These are phyloP conservation scores for Cyanidium caldarium DNA, from an alignment of 23 red algal species.

Conservation along the genomic window DNA sequence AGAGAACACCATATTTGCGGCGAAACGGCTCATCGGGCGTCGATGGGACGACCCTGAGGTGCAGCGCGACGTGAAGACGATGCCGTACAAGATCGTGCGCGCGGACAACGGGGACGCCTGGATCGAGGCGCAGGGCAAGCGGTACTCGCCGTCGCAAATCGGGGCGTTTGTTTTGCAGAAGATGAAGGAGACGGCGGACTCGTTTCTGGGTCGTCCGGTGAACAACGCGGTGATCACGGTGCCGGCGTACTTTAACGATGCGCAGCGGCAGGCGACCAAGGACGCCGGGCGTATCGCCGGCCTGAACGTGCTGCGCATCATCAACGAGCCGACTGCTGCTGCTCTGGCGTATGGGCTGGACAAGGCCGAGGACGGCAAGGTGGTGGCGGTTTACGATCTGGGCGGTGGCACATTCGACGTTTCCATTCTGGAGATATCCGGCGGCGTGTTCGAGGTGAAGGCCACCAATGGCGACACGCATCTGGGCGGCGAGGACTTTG, in stretches of 20 bases:
- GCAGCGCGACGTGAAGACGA: constrained; percentile 54
- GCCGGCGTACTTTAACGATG: constrained; percentile 96
- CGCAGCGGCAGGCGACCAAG: constrained; percentile 94
- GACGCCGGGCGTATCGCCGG: constrained; percentile 98
- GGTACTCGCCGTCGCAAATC: constrained; percentile 90
- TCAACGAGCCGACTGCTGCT: constrained; percentile 96
- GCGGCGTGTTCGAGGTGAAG: constrained; percentile 99
- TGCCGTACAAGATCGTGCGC: constrained; percentile 95
- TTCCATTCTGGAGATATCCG: constrained; percentile 89
- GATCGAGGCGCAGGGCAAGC: constrained; percentile 74
- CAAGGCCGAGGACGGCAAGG: constrained; percentile 69
- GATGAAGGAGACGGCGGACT: constrained; percentile 97
- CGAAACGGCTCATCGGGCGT: constrained; percentile 92
- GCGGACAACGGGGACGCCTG: constrained; percentile 93
- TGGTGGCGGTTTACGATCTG: constrained; percentile 96
- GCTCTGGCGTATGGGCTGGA: constrained; percentile 90
- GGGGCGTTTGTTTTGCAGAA: constrained; percentile 95
- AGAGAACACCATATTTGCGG: constrained; percentile 92
- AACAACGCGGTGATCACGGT: constrained; percentile 84
- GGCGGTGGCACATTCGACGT: constrained; percentile 99
- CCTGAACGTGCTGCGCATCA: constrained; percentile 87
- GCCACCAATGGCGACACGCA: constrained; percentile 98
- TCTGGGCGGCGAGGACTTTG: constrained; percentile 99
- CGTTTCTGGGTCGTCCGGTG: constrained; percentile 71
- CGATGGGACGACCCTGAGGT: constrained; percentile 72